These are phyloP conservation scores for Gracilaria domingensis DNA, from an alignment of 23 red algal genomes.

Conservation along the genomic window DNA sequence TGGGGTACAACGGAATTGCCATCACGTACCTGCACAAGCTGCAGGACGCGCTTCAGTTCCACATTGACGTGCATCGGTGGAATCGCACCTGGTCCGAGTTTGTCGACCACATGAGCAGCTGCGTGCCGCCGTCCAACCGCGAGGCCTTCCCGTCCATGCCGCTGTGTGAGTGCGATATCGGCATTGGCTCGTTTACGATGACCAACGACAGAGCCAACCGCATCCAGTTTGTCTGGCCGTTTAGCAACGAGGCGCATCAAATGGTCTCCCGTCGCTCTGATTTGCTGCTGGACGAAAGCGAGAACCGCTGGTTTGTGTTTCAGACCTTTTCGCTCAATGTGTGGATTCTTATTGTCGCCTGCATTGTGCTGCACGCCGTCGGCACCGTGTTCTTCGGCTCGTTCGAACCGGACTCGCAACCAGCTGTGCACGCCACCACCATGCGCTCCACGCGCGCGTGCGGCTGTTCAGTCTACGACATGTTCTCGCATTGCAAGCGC, in stretches of 20 bases:
- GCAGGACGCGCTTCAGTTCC: conserved; percentile 31
- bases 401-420: not conserved
- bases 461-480: not conserved
- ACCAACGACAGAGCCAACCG: conserved; percentile 34
- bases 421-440: not conserved
- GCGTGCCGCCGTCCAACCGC: not conserved
- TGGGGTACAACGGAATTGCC: conserved; percentile 37
- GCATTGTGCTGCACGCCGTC: conserved; percentile 27
- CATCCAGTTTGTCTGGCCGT: conserved; percentile 57
- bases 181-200: conserved; percentile 53
- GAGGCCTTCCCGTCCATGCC: not conserved
- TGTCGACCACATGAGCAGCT: conserved; percentile 39
- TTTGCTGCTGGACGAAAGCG: conserved; percentile 26
- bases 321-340: conserved; percentile 49
- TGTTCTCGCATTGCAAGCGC: conserved; percentile 6
- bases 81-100: conserved; percentile 44
- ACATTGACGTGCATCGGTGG: not conserved
- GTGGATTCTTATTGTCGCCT: conserved; percentile 32
- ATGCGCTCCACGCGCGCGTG: not conserved
- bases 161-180: conserved; percentile 34
- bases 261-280: conserved; percentile 50
- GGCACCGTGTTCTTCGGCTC: conserved; percentile 41
- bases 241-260: conserved; percentile 57
- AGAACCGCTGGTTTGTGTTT: conserved; percentile 64
- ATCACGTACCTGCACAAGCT: conserved; percentile 33